Base-by-base conservation (phyloP, 306 rosid species). In the Comarum palustre region DNA sequence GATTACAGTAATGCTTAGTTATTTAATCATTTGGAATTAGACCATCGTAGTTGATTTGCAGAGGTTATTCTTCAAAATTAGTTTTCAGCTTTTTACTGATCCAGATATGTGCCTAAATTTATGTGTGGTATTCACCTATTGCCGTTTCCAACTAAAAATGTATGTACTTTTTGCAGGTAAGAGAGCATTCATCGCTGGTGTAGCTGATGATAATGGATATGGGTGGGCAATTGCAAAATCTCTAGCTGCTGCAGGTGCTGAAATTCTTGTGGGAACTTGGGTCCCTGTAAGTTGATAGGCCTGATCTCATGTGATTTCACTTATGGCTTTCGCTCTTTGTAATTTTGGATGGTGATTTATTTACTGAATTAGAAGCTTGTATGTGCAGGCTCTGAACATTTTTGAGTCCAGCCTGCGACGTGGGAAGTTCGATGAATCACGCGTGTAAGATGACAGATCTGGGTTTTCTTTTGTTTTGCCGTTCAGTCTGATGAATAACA, bases 151-250 rank as follows among this genome's bases (percentile, higher is more conserved):
- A 47, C 66, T 59, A 65, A 57, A 38, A 14, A 22, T 19, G 3
- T 16, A 34, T 29, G 36, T 47, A 1, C 36, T 62, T 84, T 84
- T 52, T 78, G 81, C 68, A 91, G 97, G 98, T 71, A 93, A 91
- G 86, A 87, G 92, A 80, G 98, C 97, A 51, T 93, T 93, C 75
- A 85, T 93, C 45, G 98, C 98, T 75, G 98, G 98, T 75, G 90
- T 93, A 58, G 97, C 98, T 51, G 97, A 93, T 84, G 98, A 93
- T 79, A 85, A 89, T 48, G 98, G 97, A 64, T 93, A 93, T 83
- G 98, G 98, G 27, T 93, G 97, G 98, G 97, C 98, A 47, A 93
- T 93, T n/a, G 98, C 98, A 69, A 93, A 91, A 88, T 86, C 98
- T 78, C 97, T 93, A 15, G 98, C 98, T 22, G 97, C 92, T 39